Conservation (phyloP, 2,329 filamentous ascomycete species). For the Taxawa tesnikishii region DNA sequence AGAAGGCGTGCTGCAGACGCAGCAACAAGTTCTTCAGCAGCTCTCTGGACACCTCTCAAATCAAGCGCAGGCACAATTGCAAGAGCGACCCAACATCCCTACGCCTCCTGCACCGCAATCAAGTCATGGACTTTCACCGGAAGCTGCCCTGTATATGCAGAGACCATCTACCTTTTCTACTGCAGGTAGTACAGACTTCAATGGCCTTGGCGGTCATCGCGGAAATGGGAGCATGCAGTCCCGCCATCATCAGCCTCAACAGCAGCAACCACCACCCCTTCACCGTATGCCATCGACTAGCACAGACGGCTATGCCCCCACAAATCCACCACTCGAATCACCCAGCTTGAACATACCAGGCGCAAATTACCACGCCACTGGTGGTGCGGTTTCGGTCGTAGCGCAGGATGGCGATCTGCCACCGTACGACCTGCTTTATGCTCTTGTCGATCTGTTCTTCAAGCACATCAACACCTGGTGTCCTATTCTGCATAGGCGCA, state of each 20-base stretch:
- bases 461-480: conserved; percentile 59
- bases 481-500: conserved; percentile 76
- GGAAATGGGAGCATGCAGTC: neutral
- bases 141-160: conserved; percentile 34
- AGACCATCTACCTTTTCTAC: conserved; percentile 25
- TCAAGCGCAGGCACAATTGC: neutral
- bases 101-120: conserved; percentile 16
- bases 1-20: conserved; percentile 29
- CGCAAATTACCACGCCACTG: conserved; percentile 15
- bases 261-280: conserved; percentile 11
- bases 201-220: conserved; percentile 9
- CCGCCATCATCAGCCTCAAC: too few species aligned
- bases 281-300: conserved; percentile 6
- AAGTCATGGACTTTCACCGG: conserved; percentile 29
- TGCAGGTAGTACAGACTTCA: conserved; percentile 7
- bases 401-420: conserved; percentile 37
- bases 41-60: conserved; percentile 12
- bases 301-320: conserved; percentile 17
- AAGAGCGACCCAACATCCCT: too few species aligned
- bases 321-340: conserved; percentile 40
- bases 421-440: conserved; percentile 48
- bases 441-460: conserved; percentile 49
- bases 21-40: conserved; percentile 34
- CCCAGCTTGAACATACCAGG: conserved; percentile 44
- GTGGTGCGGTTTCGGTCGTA: conserved; percentile 12